Evolutionary conservation across 805 yeast species (phyloP), one percentile per base, ranked within the genome.

Genomic region (Ogataea pignaliae): DNA sequence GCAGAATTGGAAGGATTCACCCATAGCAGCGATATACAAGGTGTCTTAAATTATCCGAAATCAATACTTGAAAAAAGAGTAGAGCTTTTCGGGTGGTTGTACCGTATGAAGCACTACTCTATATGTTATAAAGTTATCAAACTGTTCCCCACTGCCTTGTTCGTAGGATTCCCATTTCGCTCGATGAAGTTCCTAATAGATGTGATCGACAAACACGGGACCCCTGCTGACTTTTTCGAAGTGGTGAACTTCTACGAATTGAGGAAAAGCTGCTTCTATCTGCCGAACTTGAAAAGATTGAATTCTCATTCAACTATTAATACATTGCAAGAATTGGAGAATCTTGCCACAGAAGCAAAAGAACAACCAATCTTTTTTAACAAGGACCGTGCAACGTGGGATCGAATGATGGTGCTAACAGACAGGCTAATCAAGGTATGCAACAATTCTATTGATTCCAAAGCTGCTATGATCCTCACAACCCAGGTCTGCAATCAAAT

Each of bases 151-250:
- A 11, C 26, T 11, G 21, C 26, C n/a, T 15, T 39, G 6, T 60
- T 45, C 37, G 39, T 43, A 17, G 55, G 55, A 9, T 54, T 54
- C 31, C 32, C 37, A 2, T 47, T 46, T 9, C 21, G 17, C 1
- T 36, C 44, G 5, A 28, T 53, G 1, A 37, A 42, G 5, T 43
- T 41, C 17, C 34, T 62, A 9, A 32, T 53, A 3, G 34, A 32
- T 12, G 48, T 57, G 2, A 47, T 61, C 3, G 65, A 62, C 46
- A 40, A 39, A 11, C 48, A 50, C 37, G 65, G 64, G 0, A 41
- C 46, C 2, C 12, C 44, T 1, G 40, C 37, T 10, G 58, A 59
- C 29, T 29, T 61, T 6, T 44, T 47, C 11, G 16, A 35, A 4
- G 41, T 57, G 11, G 42, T 49, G 14, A 53, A 45, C 15, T 43